Evolutionary conservation across 352 stramenopile species (phyloP), one percentile per base, ranked within the genome.

Genomic region (Elongisporangium anandrum): DNA sequence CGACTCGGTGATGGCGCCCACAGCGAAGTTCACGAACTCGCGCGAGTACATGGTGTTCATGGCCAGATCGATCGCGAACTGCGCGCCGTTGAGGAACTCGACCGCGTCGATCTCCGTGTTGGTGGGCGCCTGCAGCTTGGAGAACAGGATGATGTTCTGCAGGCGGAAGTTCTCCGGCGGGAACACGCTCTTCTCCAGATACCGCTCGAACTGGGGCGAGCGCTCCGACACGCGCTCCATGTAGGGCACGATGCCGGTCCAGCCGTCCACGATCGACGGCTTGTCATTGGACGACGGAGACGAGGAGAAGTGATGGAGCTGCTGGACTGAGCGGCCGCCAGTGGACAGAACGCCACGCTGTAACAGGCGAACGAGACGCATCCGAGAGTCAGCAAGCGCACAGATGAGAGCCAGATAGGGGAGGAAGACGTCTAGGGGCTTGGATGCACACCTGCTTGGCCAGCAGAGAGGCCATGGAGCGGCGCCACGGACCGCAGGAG

Each of bases 31-130:
- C 13, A 81, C 60, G 41, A 86, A 80, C 60, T 83, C 74, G 20
- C 45, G 69, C 63, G 68, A 81, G 66, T 86, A 83, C 72, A 86
- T 81, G 20, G 72, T 77, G 50, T 81, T 63, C 60, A 82, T 68
- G 2, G 65, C 72, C 21, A 79, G 41, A 51, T 86, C 76, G 48
- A 67, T 79, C 22, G 73, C 73, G 54, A 83, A 81, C 6, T 72
- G 63, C 17, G 76, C 76, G 24, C 76, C 76, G 9, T 83, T 65
- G 4, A 85, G 64, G 41, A 85, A 85, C 4, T 85, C 76, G 5
- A 77, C 59, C 10, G 70, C 66, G 49, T 85, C 73, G 50, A 85
- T 69, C 52, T 86, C 71, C 20, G 71, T 79, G 22, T 75, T 62
- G 10, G 73, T 74, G 22, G 76, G 76, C 48, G 79, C 52, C 51